Evolutionary conservation across 441 rosid species (phyloP).

Genomic region (Pelargonium citronellum): DNA sequence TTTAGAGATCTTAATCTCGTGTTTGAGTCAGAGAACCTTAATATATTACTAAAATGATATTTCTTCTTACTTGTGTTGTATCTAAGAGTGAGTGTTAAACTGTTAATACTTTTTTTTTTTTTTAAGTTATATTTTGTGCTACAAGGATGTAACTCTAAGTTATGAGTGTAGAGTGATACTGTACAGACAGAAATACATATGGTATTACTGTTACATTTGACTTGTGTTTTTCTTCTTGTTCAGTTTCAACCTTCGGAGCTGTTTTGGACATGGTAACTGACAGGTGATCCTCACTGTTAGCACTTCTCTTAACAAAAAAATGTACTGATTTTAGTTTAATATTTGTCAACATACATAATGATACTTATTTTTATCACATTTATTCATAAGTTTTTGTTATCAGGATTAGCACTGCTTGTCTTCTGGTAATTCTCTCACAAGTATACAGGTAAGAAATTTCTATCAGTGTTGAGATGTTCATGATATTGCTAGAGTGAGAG

Average conservation of each 20-base stretch:
- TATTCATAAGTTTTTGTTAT: conserved; percentile 11
- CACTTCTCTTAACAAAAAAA: background rate
- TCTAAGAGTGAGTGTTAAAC: background rate
- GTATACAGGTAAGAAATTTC: conserved; percentile 60
- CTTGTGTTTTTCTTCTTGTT: conserved; percentile 18
- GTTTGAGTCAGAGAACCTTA: background rate
- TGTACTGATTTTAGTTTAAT: background rate
- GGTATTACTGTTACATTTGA: conserved; percentile 14
- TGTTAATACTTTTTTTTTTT: background rate
- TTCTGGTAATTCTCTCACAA: conserved; percentile 86
- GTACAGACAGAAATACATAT: background rate
- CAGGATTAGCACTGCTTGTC: conserved; percentile 96
- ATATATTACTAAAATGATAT: background rate
- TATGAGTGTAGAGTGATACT: background rate
- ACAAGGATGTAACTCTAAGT: background rate
- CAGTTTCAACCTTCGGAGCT: conserved; percentile 97
- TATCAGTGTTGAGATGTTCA: conserved; percentile 8
- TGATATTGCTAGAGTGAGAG: conserved; percentile 5
- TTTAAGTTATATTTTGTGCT: background rate
- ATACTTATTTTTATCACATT: background rate
- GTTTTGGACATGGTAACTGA: conserved; percentile 97
- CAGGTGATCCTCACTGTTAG: conserved; percentile 43
- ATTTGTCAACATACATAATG: background rate
- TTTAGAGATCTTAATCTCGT: background rate
- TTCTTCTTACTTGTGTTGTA: background rate